Evolutionary conservation across 768 basidiomycete species (phyloP).

Genomic region (Serendipita sp.): DNA sequence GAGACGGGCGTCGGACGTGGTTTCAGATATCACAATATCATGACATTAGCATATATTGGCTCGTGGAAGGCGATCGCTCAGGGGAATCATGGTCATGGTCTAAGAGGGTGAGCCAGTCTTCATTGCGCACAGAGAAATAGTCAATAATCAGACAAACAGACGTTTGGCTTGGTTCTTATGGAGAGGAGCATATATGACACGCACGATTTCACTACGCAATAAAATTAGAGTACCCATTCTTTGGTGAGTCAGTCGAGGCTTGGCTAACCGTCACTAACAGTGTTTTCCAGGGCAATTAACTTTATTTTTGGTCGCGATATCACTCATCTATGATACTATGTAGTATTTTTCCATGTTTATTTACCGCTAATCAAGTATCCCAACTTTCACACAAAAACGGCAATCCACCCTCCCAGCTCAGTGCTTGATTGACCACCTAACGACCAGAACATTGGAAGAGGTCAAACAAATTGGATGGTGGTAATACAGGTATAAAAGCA

Average conservation of each 20-base stretch:
- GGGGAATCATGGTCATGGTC: conserved; percentile 35
- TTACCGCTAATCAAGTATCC: not conserved
- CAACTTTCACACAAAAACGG: not conserved
- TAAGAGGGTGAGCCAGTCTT: conserved; percentile 1
- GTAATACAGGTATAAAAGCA: not conserved
- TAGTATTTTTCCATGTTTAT: not conserved
- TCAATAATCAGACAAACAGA: not conserved
- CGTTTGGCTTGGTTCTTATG: conserved; percentile 63
- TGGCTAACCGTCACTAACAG: not conserved
- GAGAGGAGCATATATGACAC: conserved; percentile 68
- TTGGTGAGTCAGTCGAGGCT: not conserved
- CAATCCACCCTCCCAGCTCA: not conserved
- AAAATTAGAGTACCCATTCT: not conserved
- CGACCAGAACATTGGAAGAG: not conserved
- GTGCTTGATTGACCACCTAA: not conserved
- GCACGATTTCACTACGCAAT: conserved; percentile 24
- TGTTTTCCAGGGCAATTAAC: not conserved
- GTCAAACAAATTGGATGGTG: not conserved
- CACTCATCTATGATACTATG: not conserved
- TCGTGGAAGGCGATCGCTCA: conserved; percentile 61
- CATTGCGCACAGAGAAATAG: too few relatives aligned
- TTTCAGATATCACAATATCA: conserved; percentile 57
- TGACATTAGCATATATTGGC: conserved; percentile 50
- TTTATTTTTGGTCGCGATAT: conserved; percentile 2
- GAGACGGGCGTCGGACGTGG: conserved; percentile 17